Percentiles rank a stretch among this genome's conserved stretches.
These are phyloP conservation scores for Otatea glauca DNA, from an alignment of 176 grass and related monocot species.

Conservation along the genomic window DNA sequence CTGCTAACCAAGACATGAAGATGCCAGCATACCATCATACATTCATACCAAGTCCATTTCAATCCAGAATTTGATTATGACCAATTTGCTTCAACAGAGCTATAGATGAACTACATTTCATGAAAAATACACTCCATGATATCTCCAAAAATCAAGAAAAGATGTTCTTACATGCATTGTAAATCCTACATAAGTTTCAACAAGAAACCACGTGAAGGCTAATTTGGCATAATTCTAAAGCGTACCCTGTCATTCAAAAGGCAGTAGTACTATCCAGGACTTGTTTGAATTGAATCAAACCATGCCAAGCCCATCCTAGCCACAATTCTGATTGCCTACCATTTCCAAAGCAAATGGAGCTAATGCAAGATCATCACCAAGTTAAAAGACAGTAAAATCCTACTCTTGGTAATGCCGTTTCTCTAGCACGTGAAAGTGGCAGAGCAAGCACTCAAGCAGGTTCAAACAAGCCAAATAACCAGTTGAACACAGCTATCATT, in stretches of 20 bases:
- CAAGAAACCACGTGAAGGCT: neutral
- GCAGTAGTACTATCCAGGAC: neutral
- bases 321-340: neutral
- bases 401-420: slow-evolving; percentile 1
- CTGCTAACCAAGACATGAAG: slow-evolving; percentile 12
- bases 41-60: neutral
- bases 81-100: neutral
- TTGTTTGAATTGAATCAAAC: slow-evolving; percentile 17
- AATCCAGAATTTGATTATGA: neutral
- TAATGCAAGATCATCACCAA: neutral
- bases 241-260: neutral
- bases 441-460: slow-evolving; percentile 22
- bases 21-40: neutral
- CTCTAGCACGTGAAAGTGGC: neutral
- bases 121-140: neutral
- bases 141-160: neutral
- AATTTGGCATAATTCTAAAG: neutral
- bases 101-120: neutral
- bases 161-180: neutral
- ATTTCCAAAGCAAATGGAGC: neutral
- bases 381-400: neutral
- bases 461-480: neutral
- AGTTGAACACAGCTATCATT: neutral
- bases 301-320: neutral
- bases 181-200: slow-evolving; percentile 18